These are phyloP conservation scores for Pseudozyma tsukubaensis DNA, from an alignment of 1,284 basidiomycete species.

Conservation along the genomic window DNA sequence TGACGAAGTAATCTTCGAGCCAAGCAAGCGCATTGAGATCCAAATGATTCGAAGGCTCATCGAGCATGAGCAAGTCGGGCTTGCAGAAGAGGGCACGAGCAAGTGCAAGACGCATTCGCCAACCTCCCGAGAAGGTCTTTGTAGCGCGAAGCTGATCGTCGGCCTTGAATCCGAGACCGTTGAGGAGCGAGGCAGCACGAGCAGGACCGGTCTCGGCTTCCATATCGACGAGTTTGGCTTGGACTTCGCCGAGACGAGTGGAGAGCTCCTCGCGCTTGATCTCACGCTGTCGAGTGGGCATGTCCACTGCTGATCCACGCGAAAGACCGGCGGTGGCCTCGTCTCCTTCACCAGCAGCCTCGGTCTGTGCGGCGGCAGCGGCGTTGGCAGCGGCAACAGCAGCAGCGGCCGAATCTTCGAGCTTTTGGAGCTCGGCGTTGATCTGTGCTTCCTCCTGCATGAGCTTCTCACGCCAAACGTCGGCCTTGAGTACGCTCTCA, in stretches of 20 bases:
- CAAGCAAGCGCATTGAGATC: slow-evolving; percentile 73
- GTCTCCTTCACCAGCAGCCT: slow-evolving; percentile 27
- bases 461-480: slow-evolving; percentile 67
- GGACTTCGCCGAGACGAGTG: slow-evolving; percentile 88
- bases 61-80: slow-evolving; percentile 65
- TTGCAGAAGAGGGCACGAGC: slow-evolving; percentile 96
- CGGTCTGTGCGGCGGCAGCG: slow-evolving; percentile 32
- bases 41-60: slow-evolving; percentile 88
- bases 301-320: slow-evolving; percentile 60
- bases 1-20: slow-evolving; percentile 76
- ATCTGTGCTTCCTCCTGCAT: slow-evolving; percentile 59
- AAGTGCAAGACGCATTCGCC: slow-evolving; percentile 99
- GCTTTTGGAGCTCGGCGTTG: slow-evolving; percentile 59
- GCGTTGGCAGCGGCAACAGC: slow-evolving; percentile 50
- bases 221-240: slow-evolving; percentile 91
- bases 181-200: slow-evolving; percentile 87
- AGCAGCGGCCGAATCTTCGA: slow-evolving; percentile 58
- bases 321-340: slow-evolving; percentile 44
- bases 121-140: slow-evolving; percentile 94
- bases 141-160: slow-evolving; percentile 77
- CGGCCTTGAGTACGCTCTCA: slow-evolving; percentile 86
- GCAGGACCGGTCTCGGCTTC: slow-evolving; percentile 97
- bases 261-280: slow-evolving; percentile 79
- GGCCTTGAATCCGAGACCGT: slow-evolving; percentile 91
- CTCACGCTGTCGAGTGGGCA: slow-evolving; percentile 67